A percentile compares a stretch with the other conserved stretches of the same genome.
Conservation (phyloP, 768 basidiomycete species). For the Lentinus brumalis region DNA sequence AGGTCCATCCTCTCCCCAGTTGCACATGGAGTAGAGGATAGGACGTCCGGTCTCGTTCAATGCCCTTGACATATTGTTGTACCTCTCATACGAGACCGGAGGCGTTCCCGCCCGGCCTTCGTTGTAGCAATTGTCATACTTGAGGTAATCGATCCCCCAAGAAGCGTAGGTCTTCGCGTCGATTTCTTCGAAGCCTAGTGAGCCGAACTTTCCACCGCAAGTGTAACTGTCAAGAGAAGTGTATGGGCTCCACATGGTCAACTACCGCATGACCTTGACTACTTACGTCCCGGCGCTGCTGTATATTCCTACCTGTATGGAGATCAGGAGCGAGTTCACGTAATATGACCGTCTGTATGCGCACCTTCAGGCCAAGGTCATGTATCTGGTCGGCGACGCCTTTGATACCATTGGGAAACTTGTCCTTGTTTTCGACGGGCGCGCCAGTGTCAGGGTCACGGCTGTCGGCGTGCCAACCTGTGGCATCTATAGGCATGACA, state of each 20-base stretch:
- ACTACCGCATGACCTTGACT: not conserved
- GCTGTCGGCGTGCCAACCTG: slow-evolving; percentile 37
- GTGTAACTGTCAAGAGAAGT: slow-evolving; percentile 28
- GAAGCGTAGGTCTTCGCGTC: slow-evolving; percentile 43
- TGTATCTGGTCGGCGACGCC: slow-evolving; percentile 36
- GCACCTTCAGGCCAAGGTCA: slow-evolving; percentile 35
- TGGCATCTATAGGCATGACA: no score
- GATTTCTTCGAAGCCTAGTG: slow-evolving; percentile 41
- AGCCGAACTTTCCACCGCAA: slow-evolving; percentile 40
- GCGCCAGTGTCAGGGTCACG: slow-evolving; percentile 34
- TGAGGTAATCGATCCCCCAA: slow-evolving; percentile 42
- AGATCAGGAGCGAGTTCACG: not conserved
- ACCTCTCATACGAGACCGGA: slow-evolving; percentile 38
- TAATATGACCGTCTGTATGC: not conserved
- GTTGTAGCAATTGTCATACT: slow-evolving; percentile 46
- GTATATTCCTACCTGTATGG: slow-evolving; percentile 37
- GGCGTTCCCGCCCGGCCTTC: slow-evolving; percentile 40
- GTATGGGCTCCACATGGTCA: not conserved
- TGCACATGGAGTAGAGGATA: slow-evolving; percentile 42
- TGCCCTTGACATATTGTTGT: slow-evolving; percentile 40
- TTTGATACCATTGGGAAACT: slow-evolving; percentile 35
- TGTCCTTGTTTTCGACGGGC: slow-evolving; percentile 32
- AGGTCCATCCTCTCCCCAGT: slow-evolving; percentile 43
- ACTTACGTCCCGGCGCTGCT: slow-evolving; percentile 36
- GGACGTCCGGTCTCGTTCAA: slow-evolving; percentile 41